Base-by-base conservation (phyloP, 2,329 filamentous ascomycete genomes). In the Dothidotthia symphoricarpi region DNA sequence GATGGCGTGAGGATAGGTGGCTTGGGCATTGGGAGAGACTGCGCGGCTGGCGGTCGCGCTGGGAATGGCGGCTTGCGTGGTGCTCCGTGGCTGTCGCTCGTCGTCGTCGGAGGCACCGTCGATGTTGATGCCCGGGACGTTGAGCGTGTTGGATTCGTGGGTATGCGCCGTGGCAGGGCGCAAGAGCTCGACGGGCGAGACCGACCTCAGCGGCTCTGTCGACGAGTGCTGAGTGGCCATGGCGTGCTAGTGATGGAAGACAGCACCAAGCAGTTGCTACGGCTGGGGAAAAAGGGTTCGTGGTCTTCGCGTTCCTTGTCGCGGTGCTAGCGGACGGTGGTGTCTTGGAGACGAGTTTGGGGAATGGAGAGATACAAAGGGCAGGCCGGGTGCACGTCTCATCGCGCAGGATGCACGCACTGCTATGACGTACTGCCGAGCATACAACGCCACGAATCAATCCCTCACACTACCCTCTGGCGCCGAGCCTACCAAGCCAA, bases 1-100 rank as follows among this genome's bases (percentile, higher is more conserved):
- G n/a, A 59, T 43, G 15, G 66, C 59, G 24, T 63, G 63, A 22
- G 69, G 64, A 31, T 61, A 65, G n/a, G 58, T 43, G 15, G 66
- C 59, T 22, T 63, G 62, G 6, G 48, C 50, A 29, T 55, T 60
- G 16, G 55, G 55, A 16, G 60, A 66, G 25, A 52, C 40, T n/a
- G 57, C 53, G 19, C 57, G 45, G 40, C 53, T 63, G 25, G 49
- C 42, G 16, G 43, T 48, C 7, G 50, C 46, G 39, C 50, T 53
- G 36, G 50, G 38, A 34, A 51, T 47, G 38, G 42, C 41, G 13
- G 36, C 45, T 25, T 30, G 41, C 19, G 43, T 43, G 16, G 45
- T 42, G 37, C 38, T 41, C 25, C 42, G 43, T 8, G 45, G 42
- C 12, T 45, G 37, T 22, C 41, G 36, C 22, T 55, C 43, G 38